Evolutionary conservation across 352 stramenopile species (phyloP).

Genomic region (Globisporangium heterothallicum): DNA sequence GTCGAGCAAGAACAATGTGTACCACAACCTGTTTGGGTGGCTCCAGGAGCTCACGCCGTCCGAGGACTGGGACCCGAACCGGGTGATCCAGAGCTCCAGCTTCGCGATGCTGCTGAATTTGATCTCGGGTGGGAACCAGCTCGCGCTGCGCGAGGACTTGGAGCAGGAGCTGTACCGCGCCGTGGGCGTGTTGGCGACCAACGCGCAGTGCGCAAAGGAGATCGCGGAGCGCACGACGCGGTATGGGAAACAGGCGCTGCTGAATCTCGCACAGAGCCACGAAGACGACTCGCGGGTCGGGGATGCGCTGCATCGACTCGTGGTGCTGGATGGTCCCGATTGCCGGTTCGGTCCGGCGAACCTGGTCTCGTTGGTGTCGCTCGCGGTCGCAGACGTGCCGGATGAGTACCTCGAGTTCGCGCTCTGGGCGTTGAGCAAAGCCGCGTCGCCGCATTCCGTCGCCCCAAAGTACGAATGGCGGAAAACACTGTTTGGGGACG

Average conservation of each 20-base stretch:
- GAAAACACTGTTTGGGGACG: constrained; percentile 57
- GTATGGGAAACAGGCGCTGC: constrained; percentile 65
- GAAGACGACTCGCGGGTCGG: constrained; percentile 54
- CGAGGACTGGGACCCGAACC: constrained; percentile 32
- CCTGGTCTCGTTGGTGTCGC: constrained; percentile 54
- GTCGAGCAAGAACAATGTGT: constrained; percentile 17
- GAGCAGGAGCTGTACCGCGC: constrained; percentile 45
- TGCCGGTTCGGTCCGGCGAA: constrained; percentile 60
- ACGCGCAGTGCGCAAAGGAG: constrained; percentile 41
- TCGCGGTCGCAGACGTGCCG: constrained; percentile 53
- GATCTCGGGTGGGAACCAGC: constrained; percentile 28
- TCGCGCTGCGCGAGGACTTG: constrained; percentile 25
- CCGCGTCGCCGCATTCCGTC: constrained; percentile 27
- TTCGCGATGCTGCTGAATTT: constrained; percentile 63
- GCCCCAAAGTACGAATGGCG: constrained; percentile 45
- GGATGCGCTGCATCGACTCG: constrained; percentile 43
- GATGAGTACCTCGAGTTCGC: constrained; percentile 66
- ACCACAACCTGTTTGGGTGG: constrained; percentile 42
- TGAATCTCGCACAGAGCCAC: constrained; percentile 49
- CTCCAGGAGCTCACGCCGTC: constrained; percentile 34
- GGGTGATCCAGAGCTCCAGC: constrained; percentile 49
- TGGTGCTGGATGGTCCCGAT: constrained; percentile 28
- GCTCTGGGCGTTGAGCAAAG: constrained; percentile 55
- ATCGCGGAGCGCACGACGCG: constrained; percentile 58
- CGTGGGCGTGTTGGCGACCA: constrained; percentile 43